Percentiles rank a stretch among this genome's conserved stretches.
phyloP scores from a whole-genome alignment of 139 green algal species.

The Astrephomene gubernaculifera region DNA sequence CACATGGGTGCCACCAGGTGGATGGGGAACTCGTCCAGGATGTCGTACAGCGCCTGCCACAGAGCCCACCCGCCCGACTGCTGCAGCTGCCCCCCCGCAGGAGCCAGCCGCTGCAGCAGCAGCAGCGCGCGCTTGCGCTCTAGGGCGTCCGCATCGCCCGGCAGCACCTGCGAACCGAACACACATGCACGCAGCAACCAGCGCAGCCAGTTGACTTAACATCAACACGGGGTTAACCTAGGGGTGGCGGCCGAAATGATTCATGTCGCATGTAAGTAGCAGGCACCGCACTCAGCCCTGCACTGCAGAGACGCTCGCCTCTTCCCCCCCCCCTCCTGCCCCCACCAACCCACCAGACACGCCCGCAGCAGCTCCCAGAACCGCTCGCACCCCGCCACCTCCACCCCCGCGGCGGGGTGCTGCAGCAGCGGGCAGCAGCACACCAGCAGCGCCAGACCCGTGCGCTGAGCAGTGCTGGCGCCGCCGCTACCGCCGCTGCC shows the following conservation, averaged over 20 bases:
- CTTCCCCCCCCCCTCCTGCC: too few species aligned
- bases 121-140: conserved; percentile 47
- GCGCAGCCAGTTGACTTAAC: too few species aligned
- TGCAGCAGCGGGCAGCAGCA: conserved; percentile 2
- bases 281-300: too few species aligned
- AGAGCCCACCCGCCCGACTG: conserved; percentile 34
- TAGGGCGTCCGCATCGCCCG: conserved; percentile 41
- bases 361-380: conserved; percentile 50
- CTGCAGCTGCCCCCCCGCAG: not conserved
- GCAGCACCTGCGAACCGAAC: not conserved
- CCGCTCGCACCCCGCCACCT: not conserved
- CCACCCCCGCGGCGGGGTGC: conserved; percentile 18
- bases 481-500: not conserved
- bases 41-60: conserved; percentile 48
- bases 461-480: not conserved
- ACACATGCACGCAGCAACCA: too few species aligned
- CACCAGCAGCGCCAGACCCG: conserved; percentile 45
- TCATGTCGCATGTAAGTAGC: too few species aligned
- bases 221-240: too few species aligned
- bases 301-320: too few species aligned
- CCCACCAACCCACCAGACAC: conserved; percentile 41
- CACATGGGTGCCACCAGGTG: conserved; percentile 49
- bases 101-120: conserved; percentile 46
- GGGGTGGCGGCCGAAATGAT: too few species aligned
- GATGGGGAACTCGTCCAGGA: conserved; percentile 52